Evolutionary conservation across 176 grass and related monocot species (phyloP).

Genomic region (Urochloa ruziziensis): DNA sequence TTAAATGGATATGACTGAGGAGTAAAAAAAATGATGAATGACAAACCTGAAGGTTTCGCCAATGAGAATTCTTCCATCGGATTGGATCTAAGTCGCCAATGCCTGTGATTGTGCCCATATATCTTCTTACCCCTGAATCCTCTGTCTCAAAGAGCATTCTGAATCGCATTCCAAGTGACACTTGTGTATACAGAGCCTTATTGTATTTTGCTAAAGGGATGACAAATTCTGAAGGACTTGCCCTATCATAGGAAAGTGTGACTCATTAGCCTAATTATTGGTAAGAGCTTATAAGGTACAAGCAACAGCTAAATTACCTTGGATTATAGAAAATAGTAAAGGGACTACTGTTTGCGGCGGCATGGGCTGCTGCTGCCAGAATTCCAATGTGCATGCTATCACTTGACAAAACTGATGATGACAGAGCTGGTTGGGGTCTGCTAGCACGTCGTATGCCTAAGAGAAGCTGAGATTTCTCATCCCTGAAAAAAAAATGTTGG

Average conservation of each 20-base stretch:
- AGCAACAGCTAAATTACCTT: slow-evolving; percentile 60
- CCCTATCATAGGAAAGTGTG: slow-evolving; percentile 48
- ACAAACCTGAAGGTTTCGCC: slow-evolving; percentile 92
- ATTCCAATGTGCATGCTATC: slow-evolving; percentile 99
- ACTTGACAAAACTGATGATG: slow-evolving; percentile 96
- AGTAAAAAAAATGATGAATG: neutral
- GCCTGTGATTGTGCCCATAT: slow-evolving; percentile 97
- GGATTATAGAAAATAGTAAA: slow-evolving; percentile 99
- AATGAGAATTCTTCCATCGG: slow-evolving; percentile 96
- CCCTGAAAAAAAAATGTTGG: slow-evolving; percentile 52
- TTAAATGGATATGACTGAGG: slow-evolving; percentile 2
- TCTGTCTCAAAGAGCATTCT: slow-evolving; percentile 99
- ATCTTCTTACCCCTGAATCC: slow-evolving; percentile 90
- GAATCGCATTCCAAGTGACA: slow-evolving; percentile 97
- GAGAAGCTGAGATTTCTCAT: slow-evolving; percentile 96
- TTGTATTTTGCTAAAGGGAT: slow-evolving; percentile 95
- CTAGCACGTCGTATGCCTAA: slow-evolving; percentile 79
- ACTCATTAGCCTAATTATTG: neutral
- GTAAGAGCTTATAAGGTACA: neutral
- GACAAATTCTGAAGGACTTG: slow-evolving; percentile 94
- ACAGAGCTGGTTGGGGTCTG: slow-evolving; percentile 84
- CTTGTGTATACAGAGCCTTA: slow-evolving; percentile 96
- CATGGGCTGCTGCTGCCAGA: slow-evolving; percentile 95
- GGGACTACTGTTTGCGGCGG: slow-evolving; percentile 81
- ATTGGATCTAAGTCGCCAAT: slow-evolving; percentile 85